Evolutionary conservation across 2,329 filamentous ascomycete genomes (phyloP).

Genomic region (Fulvia fulva): DNA sequence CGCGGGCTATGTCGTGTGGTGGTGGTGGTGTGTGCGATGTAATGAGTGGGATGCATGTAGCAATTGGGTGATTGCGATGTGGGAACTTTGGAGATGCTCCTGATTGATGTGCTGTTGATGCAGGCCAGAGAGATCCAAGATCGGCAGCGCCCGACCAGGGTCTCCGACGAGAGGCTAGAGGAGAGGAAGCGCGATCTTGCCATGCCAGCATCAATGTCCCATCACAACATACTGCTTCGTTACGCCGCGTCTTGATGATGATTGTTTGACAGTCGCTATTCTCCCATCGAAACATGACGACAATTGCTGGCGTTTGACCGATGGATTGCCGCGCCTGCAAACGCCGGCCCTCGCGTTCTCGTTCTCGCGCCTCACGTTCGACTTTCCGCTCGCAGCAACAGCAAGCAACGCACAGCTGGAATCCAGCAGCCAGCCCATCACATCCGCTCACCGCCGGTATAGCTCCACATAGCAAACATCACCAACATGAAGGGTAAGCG

Average conservation of each 20-base stretch:
- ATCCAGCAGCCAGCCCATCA: not conserved
- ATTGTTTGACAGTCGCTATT: no score
- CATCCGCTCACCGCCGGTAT: not conserved
- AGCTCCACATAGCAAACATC: conserved; percentile 6
- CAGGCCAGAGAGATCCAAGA: not conserved
- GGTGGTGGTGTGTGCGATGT: conserved; percentile 1
- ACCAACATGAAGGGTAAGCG: conserved; percentile 41
- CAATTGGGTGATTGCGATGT: not conserved
- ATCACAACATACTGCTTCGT: no score
- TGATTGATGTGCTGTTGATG: not conserved
- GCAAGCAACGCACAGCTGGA: not conserved
- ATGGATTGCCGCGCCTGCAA: not conserved
- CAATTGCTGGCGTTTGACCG: not conserved
- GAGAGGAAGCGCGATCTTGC: not conserved
- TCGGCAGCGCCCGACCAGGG: not conserved
- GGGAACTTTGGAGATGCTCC: not conserved
- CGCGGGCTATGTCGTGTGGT: conserved; percentile 4
- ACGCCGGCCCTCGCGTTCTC: not conserved
- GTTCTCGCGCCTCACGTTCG: not conserved
- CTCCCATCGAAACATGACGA: no score
- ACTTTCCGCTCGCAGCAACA: not conserved
- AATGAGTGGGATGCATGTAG: not conserved
- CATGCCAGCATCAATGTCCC: no score
- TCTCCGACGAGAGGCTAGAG: no score
- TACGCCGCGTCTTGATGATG: no score